Evolutionary conservation across 805 yeast species (phyloP), one percentile per base, ranked within the genome.

Genomic region (Saccharomycopsis schoenii): DNA sequence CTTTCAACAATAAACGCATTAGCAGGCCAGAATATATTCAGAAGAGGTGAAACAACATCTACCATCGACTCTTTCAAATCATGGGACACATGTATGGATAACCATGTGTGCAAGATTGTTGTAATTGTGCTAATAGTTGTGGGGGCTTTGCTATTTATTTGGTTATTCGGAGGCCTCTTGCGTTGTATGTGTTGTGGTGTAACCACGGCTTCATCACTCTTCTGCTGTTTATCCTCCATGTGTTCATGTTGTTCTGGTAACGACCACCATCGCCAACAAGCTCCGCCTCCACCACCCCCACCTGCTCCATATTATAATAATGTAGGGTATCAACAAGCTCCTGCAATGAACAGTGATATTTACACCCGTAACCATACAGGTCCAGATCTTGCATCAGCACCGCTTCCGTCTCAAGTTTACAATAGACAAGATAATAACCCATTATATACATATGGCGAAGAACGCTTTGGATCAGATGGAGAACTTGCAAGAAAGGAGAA

Each of bases 41-140:
- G 15, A 47, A 21, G 52, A 24, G 52, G n/a, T 4, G 52, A 24
- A 25, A 47, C 52, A 21, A 47, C 5, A 11, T 47, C 52, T 17
- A 41, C 50, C 21, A 24, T 41, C 15, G 60, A 59, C 6, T 62
- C 83, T 3, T 81, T 82, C 73, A 77, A 72, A 65, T 60, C 68
- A 51, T 84, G 88, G 88, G 80, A 80, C 66, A 78, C 83, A 2
- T 84, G 89, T 71, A 83, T 83, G 87, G 83, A 76, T 66, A 83
- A 83, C 68, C 78, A 71, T 19, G 75, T 81, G 56, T 84, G 89
- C 71, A 84, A 83, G 65, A 77, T 84, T 56, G 80, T 82, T 19
- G 86, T 82, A n/a, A 83, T 84, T 51, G 83, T 83, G 29, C 81
- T 82, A 3, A 81, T 83, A 9, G 81, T 77, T 1, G 66, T 84